phyloP scores from a whole-genome alignment of 345 rosid species.

The Rubroshorea leprosula region DNA sequence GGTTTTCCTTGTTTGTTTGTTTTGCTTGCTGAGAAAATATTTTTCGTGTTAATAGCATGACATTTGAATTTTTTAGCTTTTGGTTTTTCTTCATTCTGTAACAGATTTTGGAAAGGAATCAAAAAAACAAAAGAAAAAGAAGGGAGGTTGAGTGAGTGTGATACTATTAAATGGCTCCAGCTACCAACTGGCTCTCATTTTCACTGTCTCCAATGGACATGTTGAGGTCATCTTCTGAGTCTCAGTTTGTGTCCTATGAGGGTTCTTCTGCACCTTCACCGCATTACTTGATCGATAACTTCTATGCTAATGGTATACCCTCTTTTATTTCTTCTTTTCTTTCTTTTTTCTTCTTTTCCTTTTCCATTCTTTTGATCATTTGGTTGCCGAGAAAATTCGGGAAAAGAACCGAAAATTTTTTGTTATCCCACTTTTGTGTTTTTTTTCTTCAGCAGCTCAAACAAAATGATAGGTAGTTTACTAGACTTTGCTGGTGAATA shows the following conservation, averaged over 20 bases:
- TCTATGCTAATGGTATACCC: conserved; percentile 57
- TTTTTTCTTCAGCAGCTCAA: too few species aligned
- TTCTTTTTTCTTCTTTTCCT: neutral
- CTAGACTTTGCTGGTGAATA: too few species aligned
- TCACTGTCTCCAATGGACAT: conserved; percentile 92
- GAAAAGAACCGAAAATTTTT: neutral
- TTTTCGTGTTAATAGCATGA: neutral
- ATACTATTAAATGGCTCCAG: conserved; percentile 38
- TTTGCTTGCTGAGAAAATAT: neutral
- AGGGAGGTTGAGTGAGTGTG: neutral
- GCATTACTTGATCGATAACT: conserved; percentile 76
- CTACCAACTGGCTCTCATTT: conserved; percentile 89
- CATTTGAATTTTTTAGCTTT: neutral
- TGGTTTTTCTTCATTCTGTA: neutral
- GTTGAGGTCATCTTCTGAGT: conserved; percentile 67
- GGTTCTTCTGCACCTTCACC: conserved; percentile 43
- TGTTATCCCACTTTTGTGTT: too few species aligned
- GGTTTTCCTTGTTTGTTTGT: conserved; percentile 16
- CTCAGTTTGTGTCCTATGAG: conserved; percentile 54
- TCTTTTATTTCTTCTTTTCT: too few species aligned
- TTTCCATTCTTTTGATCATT: conserved; percentile 1
- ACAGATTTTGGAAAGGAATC: neutral
- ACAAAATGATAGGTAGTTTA: too few species aligned
- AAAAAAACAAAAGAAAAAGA: conserved; percentile 1
- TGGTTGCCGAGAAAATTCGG: conserved; percentile 17